Conservation (phyloP, 305 asterid species). For the Fraxinus floribunda region DNA sequence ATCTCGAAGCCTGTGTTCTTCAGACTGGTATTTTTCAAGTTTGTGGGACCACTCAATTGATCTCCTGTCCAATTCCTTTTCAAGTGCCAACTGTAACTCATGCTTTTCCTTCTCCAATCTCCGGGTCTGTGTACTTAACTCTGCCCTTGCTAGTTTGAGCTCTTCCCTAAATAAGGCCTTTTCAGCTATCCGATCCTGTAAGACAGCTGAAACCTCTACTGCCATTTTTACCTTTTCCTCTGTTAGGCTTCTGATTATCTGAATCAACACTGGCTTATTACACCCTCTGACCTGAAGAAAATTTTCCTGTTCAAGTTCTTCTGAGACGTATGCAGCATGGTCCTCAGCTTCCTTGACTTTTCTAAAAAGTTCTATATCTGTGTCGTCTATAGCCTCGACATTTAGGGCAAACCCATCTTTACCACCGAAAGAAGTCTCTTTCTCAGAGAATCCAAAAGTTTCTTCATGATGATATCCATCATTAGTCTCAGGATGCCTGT, state of each 20-base stretch:
- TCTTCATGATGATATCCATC: conserved; percentile 44
- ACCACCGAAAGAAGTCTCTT: conserved; percentile 36
- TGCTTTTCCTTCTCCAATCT: conserved; percentile 78
- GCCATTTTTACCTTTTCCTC: conserved; percentile 80
- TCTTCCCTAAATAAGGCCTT: conserved; percentile 66
- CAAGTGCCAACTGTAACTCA: conserved; percentile 70
- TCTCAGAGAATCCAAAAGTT: conserved; percentile 42
- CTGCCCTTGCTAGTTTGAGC: conserved; percentile 43
- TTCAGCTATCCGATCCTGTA: conserved; percentile 75
- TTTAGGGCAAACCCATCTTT: conserved; percentile 30
- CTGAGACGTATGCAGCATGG: conserved; percentile 57
- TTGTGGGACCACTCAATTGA: conserved; percentile 84
- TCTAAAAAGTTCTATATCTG: conserved; percentile 48
- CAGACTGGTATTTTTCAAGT: conserved; percentile 80
- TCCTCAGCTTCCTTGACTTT: conserved; percentile 72
- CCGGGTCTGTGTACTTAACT: conserved; percentile 46
- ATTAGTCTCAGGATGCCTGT: conserved; percentile 32
- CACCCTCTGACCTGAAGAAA: conserved; percentile 53
- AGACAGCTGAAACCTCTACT: conserved; percentile 50
- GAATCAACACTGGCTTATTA: conserved; percentile 53
- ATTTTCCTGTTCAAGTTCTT: conserved; percentile 59
- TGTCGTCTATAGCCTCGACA: conserved; percentile 34
- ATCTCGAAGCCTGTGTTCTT: conserved; percentile 92
- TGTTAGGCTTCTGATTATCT: conserved; percentile 55
- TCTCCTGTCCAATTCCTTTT: conserved; percentile 89